Conservation (phyloP, 768 basidiomycete genomes). For the Floccularia luteovirens region DNA sequence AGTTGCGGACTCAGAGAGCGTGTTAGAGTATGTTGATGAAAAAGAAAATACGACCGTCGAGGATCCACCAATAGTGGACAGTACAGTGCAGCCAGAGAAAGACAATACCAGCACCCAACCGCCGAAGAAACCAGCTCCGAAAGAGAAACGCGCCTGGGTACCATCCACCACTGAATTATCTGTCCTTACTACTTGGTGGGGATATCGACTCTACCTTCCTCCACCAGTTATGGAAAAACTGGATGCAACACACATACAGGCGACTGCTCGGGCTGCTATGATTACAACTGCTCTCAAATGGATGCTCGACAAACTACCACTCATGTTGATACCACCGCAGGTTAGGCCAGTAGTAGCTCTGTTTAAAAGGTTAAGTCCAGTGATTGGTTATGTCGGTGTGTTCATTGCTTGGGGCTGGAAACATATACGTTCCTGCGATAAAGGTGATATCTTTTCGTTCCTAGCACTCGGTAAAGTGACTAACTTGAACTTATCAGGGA, state of each 20-base stretch:
- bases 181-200: conserved; percentile 74
- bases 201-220: conserved; percentile 71
- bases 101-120: conserved; percentile 5
- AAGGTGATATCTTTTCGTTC: conserved; percentile 33
- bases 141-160: conserved; percentile 45
- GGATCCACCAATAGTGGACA: no score
- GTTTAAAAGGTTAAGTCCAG: conserved; percentile 56
- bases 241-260: conserved; percentile 54
- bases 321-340: conserved; percentile 50
- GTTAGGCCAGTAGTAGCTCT: conserved; percentile 49
- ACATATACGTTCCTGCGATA: conserved; percentile 57
- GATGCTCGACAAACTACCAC: conserved; percentile 60
- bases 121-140: conserved; percentile 14
- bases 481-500: conserved; percentile 30
- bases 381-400: conserved; percentile 64
- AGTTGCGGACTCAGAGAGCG: conserved; percentile 57
- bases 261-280: conserved; percentile 69
- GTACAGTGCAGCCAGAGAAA: conserved; percentile 3
- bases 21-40: conserved; percentile 35
- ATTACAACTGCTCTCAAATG: conserved; percentile 69
- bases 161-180: conserved; percentile 72
- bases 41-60: no score
- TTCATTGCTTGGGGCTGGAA: conserved; percentile 80
- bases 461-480: conserved; percentile 1
- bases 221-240: conserved; percentile 65